Evolutionary conservation across 208 protist species (phyloP), one percentile per base, ranked within the genome.

Genomic region (Trypanosomatidae sp.): DNA sequence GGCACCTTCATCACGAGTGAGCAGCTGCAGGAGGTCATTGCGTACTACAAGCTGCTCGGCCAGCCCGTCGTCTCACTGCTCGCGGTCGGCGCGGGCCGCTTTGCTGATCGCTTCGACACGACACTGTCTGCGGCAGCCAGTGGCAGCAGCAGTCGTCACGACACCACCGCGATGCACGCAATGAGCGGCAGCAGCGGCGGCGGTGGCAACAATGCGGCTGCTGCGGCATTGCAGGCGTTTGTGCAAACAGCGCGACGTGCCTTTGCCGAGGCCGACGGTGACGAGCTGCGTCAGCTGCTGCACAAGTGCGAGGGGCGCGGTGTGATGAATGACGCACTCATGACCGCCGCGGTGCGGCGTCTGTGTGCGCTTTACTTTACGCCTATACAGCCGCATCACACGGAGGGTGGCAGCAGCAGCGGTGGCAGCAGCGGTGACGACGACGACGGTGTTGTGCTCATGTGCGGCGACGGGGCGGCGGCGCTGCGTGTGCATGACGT

Each of bases 41-140:
- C 67, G 23, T 81, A 64, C 56, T 87, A 84, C 60, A 60, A 72
- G 37, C 61, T 66, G 27, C 57, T 86, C 39, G 66, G 61, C 19
- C 71, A 79, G 46, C 69, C 78, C 0, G 67, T 82, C 0, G 45
- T 78, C 32, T 68, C 58, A n/a, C 60, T 88, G 33, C 54, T 76
- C 5, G 53, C 68, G n/a, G 39, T 66, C 4, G 59, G 56, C 15
- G 48, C 63, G 20, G 42, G 55, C 3, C 49, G 51, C 25, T 66
- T 59, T 3, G 28, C 49, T 13, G 62, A 63, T 44, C 50, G 62
- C 5, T 71, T 80, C 46, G 62, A 71, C 18, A 56, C 55, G 27
- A 66, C 50, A 10, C 52, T 75, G 16, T 55, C 44, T 19, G 21
- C 24, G 4, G 18, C 21, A 19, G 47, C 33, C 23, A 47, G 15